Conservation (phyloP, 495 filamentous ascomycete genomes). For the Neurospora sp. region DNA sequence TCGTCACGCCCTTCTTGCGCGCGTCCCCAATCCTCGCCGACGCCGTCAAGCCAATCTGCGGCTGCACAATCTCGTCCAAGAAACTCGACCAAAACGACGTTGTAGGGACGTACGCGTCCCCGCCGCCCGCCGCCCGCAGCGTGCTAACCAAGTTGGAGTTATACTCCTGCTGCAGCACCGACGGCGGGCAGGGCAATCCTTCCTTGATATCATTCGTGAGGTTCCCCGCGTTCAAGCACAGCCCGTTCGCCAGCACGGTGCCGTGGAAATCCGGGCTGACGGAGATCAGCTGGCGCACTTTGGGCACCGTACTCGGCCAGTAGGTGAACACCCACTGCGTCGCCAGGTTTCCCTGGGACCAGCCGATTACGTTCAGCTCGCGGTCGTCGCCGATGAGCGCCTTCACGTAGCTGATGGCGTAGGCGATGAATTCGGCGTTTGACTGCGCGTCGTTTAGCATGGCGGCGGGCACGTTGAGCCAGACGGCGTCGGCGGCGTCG, state of each 20-base stretch:
- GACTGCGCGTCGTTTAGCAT: constrained; percentile 31
- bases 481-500: constrained; percentile 32
- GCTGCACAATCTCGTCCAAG: constrained; percentile 37
- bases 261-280: constrained; percentile 40
- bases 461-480: constrained; percentile 38
- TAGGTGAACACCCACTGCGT: constrained; percentile 45
- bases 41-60: constrained; percentile 30
- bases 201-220: constrained; percentile 1
- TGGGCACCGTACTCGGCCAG: constrained; percentile 34
- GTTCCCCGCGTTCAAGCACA: constrained; percentile 6
- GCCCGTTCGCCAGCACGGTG: constrained; percentile 20
- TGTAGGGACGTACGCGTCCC: constrained; percentile 41
- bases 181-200: constrained; percentile 18
- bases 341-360: constrained; percentile 40
- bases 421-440: constrained; percentile 35
- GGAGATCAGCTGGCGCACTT: constrained; percentile 31
- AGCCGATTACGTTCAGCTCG: constrained; percentile 32
- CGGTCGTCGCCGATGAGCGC: constrained; percentile 15
- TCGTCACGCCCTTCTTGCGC: constrained; percentile 31
- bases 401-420: constrained; percentile 37
- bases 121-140: constrained; percentile 29
- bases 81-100: constrained; percentile 35
- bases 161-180: constrained; percentile 35
- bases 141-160: constrained; percentile 28
- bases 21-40: constrained; percentile 31